Percentiles rank a stretch among this genome's conserved stretches.
Evolutionary conservation across 179 eudicot species (phyloP).

Genomic region (Nepenthes alata): DNA sequence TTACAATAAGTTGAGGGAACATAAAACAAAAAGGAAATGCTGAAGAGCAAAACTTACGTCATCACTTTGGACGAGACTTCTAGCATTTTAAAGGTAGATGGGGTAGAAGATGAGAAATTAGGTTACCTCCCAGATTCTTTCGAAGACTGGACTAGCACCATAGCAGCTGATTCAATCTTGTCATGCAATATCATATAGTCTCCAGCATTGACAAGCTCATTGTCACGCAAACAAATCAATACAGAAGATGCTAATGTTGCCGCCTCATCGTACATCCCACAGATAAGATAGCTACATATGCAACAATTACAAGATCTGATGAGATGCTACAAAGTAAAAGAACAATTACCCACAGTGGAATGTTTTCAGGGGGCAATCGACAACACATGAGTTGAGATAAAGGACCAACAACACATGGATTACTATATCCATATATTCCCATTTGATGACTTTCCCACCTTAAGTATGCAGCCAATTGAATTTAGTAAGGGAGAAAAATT

Average conservation of each 20-base stretch:
- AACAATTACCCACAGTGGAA: not conserved
- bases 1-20: too few species aligned
- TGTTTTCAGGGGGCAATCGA: too few species aligned
- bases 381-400: too few species aligned
- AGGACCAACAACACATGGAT: too few species aligned
- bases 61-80: too few species aligned
- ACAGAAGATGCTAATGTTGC: constrained; percentile 39
- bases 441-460: too few species aligned
- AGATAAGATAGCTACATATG: constrained; percentile 59
- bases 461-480: too few species aligned
- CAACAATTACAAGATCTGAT: not conserved
- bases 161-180: constrained; percentile 64
- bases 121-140: constrained; percentile 50
- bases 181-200: constrained; percentile 28
- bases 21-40: too few species aligned
- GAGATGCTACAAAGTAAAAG: not conserved
- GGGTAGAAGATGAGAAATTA: not conserved
- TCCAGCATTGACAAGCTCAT: constrained; percentile 4
- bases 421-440: too few species aligned
- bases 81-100: not conserved
- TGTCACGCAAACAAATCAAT: constrained; percentile 26
- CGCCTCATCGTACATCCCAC: constrained; percentile 70
- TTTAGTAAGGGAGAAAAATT: too few species aligned
- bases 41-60: too few species aligned
- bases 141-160: constrained; percentile 75